Percentiles rank a stretch among this genome's conserved stretches.
phyloP scores from a whole-genome alignment of 2,329 filamentous ascomycete species.

The Cladophialophora immunda region DNA sequence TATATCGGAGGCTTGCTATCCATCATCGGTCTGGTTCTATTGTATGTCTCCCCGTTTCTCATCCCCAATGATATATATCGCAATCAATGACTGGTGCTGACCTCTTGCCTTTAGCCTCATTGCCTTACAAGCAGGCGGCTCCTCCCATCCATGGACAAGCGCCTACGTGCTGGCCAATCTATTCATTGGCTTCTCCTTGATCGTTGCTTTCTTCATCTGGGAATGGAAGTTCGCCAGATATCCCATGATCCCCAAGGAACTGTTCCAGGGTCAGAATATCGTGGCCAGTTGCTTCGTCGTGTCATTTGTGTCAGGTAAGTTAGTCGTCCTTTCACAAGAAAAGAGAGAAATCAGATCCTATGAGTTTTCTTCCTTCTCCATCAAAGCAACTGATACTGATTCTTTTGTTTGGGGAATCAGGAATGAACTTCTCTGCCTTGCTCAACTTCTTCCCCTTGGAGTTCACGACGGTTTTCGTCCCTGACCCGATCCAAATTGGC shows the following conservation, averaged over 20 bases:
- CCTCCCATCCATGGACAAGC: neutral
- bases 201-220: constrained; percentile 8
- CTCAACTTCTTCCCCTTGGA: constrained; percentile 13
- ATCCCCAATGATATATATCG: neutral
- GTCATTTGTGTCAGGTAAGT: constrained; percentile 2
- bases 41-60: constrained; percentile 2
- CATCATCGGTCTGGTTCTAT: constrained; percentile 13
- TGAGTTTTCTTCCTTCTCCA: no score
- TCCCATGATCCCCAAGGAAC: constrained; percentile 11
- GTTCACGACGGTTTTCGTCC: constrained; percentile 6
- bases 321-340: no score
- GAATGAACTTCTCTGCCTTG: constrained; percentile 12
- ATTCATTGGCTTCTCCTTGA: constrained; percentile 3
- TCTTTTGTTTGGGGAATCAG: neutral
- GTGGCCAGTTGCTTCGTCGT: constrained; percentile 4
- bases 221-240: constrained; percentile 12
- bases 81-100: neutral
- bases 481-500: constrained; percentile 13
- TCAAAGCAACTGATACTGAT: neutral
- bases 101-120: neutral
- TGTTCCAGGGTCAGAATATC: constrained; percentile 6
- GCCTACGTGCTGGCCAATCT: constrained; percentile 15
- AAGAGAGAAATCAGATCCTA: no score
- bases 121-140: constrained; percentile 6
- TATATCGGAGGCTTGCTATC: constrained; percentile 11